Evolutionary conservation across 1,284 basidiomycete genomes (phyloP).

Genomic region (Kwoniella shivajii): DNA sequence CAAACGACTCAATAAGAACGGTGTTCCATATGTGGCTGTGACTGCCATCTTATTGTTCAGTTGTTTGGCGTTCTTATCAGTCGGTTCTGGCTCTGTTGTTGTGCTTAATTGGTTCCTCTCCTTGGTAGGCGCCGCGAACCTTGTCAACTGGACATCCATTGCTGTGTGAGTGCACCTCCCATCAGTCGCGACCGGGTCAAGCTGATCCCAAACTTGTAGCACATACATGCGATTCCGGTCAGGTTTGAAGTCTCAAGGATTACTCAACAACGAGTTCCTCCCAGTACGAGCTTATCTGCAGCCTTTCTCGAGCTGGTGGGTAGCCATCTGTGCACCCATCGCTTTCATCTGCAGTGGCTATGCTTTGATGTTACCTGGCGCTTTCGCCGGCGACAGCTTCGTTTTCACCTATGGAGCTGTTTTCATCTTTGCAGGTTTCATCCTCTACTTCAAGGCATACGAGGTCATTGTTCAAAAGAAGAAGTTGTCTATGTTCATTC

Average conservation of each 20-base stretch:
- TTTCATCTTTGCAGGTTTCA: conserved; percentile 34
- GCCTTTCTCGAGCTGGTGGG: conserved; percentile 29
- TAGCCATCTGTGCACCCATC: conserved; percentile 22
- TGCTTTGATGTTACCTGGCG: conserved; percentile 23
- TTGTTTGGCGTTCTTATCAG: conserved; percentile 31
- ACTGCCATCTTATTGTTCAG: conserved; percentile 19
- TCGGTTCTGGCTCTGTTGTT: conserved; percentile 26
- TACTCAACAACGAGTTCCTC: conserved; percentile 19
- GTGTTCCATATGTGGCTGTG: conserved; percentile 36
- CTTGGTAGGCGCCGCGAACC: conserved; percentile 14
- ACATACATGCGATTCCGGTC: conserved; percentile 37
- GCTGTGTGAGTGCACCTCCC: conserved; percentile 12
- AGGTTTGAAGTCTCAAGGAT: conserved; percentile 32
- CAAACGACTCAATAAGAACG: conserved; percentile 28
- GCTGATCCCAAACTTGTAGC: conserved; percentile 3
- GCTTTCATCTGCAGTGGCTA: conserved; percentile 25
- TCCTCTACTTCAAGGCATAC: conserved; percentile 31
- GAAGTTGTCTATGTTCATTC: conserved; percentile 9
- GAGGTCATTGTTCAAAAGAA: conserved; percentile 29
- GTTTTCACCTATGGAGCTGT: conserved; percentile 35
- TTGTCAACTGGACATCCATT: conserved; percentile 33
- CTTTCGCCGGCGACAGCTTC: conserved; percentile 19
- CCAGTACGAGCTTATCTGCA: conserved; percentile 22
- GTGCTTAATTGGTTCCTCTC: conserved; percentile 35
- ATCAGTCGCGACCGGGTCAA: neutral